A percentile compares a stretch with the other conserved stretches of the same genome.
phyloP scores from a whole-genome alignment of 768 basidiomycete genomes.

The Rhizopogon roseolus region DNA sequence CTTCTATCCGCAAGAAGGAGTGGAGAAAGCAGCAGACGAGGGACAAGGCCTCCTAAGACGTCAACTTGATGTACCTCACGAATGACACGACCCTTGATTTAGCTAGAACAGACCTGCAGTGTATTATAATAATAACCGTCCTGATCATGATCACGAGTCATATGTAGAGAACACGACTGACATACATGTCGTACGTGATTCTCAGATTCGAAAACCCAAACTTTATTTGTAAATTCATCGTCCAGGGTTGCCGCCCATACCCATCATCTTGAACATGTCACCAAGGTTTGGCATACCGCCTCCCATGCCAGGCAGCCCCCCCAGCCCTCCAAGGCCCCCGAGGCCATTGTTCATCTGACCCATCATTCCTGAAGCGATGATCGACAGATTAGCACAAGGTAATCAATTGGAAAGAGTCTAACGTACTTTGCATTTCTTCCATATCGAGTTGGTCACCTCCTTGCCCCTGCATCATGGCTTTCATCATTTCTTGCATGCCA shows the following conservation, averaged over 20 bases:
- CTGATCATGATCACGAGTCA: conserved; percentile 4
- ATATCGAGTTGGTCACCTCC: conserved; percentile 88
- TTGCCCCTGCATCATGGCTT: conserved; percentile 94
- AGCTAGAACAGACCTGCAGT: conserved; percentile 11
- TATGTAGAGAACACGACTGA: conserved; percentile 5
- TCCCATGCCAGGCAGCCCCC: conserved; percentile 46
- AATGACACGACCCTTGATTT: conserved; percentile 1
- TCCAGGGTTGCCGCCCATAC: conserved; percentile 54
- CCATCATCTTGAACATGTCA: conserved; percentile 89
- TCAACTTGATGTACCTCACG: not conserved
- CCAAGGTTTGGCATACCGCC: conserved; percentile 70
- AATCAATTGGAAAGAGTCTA: conserved; percentile 5
- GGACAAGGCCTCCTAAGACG: conserved; percentile 13
- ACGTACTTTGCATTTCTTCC: conserved; percentile 89
- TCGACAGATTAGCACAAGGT: conserved; percentile 2
- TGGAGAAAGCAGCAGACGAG: conserved; percentile 42
- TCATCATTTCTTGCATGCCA: conserved; percentile 98
- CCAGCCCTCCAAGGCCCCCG: conserved; percentile 49
- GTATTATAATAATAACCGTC: conserved; percentile 7
- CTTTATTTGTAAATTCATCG: conserved; percentile 16
- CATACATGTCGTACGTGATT: conserved; percentile 10
- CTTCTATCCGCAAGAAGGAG: conserved; percentile 55
- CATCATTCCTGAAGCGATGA: conserved; percentile 68
- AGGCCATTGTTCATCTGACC: conserved; percentile 68
- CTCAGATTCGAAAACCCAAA: conserved; percentile 5